These are phyloP conservation scores for Camellia lanceoleosa DNA, from an alignment of 148 eudicot genomes.

Conservation along the genomic window DNA sequence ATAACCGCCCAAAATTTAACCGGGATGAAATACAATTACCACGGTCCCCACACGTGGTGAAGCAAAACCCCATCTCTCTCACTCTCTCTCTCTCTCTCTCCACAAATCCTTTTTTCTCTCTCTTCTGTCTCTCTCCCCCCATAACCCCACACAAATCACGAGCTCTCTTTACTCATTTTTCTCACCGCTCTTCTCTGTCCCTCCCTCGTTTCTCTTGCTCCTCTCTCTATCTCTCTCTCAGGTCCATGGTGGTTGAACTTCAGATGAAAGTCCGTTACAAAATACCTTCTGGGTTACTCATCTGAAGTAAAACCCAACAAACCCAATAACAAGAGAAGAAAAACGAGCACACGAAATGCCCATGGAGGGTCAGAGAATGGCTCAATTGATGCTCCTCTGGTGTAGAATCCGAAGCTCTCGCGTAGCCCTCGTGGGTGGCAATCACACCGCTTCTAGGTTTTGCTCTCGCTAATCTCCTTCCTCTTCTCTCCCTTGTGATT, in stretches of 20 bases:
- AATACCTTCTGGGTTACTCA: background rate
- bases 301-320: background rate
- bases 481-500: constrained; percentile 1
- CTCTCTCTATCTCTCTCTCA: background rate
- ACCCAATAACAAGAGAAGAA: background rate
- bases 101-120: background rate
- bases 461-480: constrained; percentile 46
- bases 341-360: constrained; percentile 16
- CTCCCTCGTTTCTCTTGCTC: background rate
- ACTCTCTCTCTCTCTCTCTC: background rate
- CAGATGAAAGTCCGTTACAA: constrained; percentile 12
- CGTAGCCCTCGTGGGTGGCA: constrained; percentile 56
- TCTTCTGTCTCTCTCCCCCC: background rate
- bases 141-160: background rate
- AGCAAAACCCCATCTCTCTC: background rate
- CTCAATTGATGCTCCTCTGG: constrained; percentile 40
- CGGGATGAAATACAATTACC: background rate
- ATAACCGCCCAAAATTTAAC: too few relatives aligned
- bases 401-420: constrained; percentile 26
- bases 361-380: constrained; percentile 51
- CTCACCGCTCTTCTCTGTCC: background rate
- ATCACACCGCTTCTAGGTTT: constrained; percentile 61
- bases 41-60: constrained; percentile 12
- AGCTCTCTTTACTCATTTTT: background rate
- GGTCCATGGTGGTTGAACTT: constrained; percentile 10